These are phyloP conservation scores for Penicillium goetzii DNA, from an alignment of 495 filamentous ascomycete species.

Conservation along the genomic window DNA sequence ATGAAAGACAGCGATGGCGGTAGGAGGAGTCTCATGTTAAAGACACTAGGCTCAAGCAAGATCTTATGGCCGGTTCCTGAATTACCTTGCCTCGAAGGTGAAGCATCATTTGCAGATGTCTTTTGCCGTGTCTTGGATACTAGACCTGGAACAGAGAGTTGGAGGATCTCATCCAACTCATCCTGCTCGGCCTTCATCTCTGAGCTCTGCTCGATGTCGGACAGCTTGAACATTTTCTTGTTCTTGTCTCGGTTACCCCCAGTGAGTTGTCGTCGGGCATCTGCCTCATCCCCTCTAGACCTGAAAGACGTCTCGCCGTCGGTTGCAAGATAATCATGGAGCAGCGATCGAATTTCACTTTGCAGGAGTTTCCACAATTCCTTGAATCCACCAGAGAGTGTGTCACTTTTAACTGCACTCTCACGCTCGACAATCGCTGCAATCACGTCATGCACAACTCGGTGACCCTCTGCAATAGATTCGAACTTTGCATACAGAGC, in stretches of 20 bases:
- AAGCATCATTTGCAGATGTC: constrained; percentile 38
- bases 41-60: constrained; percentile 92
- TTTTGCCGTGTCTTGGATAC: constrained; percentile 73
- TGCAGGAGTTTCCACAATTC: constrained; percentile 93
- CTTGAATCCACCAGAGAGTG: constrained; percentile 78
- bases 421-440: constrained; percentile 80
- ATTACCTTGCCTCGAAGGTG: constrained; percentile 47
- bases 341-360: constrained; percentile 84
- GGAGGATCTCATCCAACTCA: constrained; percentile 87
- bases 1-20: constrained; percentile 94
- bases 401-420: constrained; percentile 54
- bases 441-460: constrained; percentile 89
- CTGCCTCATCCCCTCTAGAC: constrained; percentile 48
- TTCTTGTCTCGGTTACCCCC: constrained; percentile 68
- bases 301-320: constrained; percentile 69
- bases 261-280: constrained; percentile 59
- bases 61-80: constrained; percentile 78
- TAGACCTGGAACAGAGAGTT: constrained; percentile 87
- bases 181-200: constrained; percentile 82
- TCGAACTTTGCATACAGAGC: constrained; percentile 96
- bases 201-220: constrained; percentile 75
- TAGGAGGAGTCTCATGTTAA: constrained; percentile 93
- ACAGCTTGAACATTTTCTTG: constrained; percentile 86
- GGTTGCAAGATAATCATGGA: constrained; percentile 97
- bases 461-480: constrained; percentile 92